Conservation (phyloP, 257 asterid genomes). For the Nicotiana tabacum region DNA sequence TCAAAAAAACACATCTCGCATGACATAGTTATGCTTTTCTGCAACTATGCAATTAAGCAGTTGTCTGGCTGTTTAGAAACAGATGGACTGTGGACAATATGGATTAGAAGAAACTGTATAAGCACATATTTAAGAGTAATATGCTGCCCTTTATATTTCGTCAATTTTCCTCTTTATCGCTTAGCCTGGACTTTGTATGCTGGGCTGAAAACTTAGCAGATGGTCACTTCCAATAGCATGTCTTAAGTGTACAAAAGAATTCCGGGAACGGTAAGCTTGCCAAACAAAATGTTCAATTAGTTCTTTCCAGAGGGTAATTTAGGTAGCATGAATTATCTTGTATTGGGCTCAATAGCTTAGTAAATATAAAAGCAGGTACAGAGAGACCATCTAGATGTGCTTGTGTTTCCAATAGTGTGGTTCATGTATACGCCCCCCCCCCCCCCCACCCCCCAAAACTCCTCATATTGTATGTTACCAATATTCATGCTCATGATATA, state of each 20-base stretch:
- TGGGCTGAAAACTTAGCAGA: background rate
- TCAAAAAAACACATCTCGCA: background rate
- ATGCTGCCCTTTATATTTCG: background rate
- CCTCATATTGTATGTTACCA: background rate
- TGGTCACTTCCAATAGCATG: background rate
- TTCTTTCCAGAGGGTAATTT: background rate
- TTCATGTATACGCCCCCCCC: background rate
- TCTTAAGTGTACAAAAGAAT: background rate
- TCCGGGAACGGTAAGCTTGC: background rate
- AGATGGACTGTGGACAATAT: background rate
- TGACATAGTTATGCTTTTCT: constrained; percentile 2
- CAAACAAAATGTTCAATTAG: background rate
- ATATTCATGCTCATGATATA: background rate
- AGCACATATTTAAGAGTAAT: background rate
- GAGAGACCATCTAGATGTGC: background rate
- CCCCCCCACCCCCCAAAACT: background rate
- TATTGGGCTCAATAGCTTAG: background rate
- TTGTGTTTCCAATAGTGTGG: background rate
- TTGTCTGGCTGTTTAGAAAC: background rate
- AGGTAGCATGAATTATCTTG: background rate
- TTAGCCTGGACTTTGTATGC: background rate
- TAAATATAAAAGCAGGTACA: background rate
- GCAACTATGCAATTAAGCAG: background rate
- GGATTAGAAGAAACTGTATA: background rate
- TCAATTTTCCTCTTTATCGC: background rate